Evolutionary conservation across 305 asterid genomes (phyloP).

Genomic region (Solanum hybrid): DNA sequence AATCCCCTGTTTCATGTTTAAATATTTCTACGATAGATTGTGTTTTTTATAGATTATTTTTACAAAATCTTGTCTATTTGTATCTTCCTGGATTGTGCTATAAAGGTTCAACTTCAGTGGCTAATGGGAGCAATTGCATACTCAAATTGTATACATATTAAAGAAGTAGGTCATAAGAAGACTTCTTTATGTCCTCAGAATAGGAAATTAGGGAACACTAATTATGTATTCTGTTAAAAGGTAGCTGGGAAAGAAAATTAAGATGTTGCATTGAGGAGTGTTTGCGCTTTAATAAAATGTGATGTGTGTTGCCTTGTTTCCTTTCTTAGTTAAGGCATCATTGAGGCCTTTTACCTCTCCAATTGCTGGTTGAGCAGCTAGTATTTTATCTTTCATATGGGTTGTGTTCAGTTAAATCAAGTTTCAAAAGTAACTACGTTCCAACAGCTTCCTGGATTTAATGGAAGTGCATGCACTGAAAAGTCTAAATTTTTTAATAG

Average conservation of each 20-base stretch:
- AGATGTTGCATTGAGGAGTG: background rate
- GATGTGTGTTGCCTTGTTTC: background rate
- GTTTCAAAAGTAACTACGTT: background rate
- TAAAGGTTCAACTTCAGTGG: background rate
- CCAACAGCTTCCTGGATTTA: background rate
- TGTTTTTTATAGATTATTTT: background rate
- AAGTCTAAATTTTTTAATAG: background rate
- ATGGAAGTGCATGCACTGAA: background rate
- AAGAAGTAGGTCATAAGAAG: background rate
- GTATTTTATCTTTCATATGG: background rate
- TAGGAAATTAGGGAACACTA: background rate
- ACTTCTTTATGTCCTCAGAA: background rate
- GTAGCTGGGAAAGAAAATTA: background rate
- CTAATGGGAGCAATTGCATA: background rate
- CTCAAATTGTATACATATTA: background rate
- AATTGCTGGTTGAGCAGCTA: background rate
- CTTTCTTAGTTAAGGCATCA: background rate
- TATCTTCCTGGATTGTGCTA: background rate
- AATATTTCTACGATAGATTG: background rate
- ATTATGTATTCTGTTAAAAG: background rate
- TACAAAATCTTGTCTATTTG: background rate
- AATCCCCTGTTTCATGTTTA: background rate
- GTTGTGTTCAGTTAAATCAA: background rate
- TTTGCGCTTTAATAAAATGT: background rate
- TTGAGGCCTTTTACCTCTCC: background rate